Base-by-base conservation (phyloP, 331 rosid species). In the Acacia pycnantha region DNA sequence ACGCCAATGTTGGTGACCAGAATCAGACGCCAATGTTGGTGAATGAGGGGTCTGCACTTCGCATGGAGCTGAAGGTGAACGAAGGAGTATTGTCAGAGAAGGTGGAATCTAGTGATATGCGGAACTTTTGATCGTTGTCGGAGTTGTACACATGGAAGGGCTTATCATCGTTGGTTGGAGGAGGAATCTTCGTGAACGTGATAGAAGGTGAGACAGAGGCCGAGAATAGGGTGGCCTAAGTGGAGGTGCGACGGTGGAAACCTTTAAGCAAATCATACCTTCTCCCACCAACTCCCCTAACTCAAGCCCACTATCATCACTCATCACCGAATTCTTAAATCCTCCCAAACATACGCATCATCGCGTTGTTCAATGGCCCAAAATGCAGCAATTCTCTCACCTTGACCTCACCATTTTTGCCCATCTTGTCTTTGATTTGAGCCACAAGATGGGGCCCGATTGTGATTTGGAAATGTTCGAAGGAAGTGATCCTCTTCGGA, bases 321-420 rank as follows among this genome's bases (percentile, higher is more conserved):
- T 61, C 78, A 24, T 84, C 85, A 69, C 82, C 88, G 54, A 90
- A 91, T 81, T 79, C 91, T 22, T 90, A 92, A 70, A 87, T 87
- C 85, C 80, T 92, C 64, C 97, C 97, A 80, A 92, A 92, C 79
- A 88, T 92, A 40, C 82, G 84, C 76, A 29, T 77, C 97, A 92
- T 92, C 35, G 88, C 90, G 78, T 88, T 90, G 58, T 86, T 92
- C 72, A 92, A 24, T 0, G 93, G 85, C 64, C 91, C 97, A 33
- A 85, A 83, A 81, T 92, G 93, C 70, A 92, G 70, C 54, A 87
- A 81, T 47, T 86, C 70, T 69, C 89, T 86, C 35, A 90, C 87
- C 84, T 85, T 88, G 16, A 92, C 88, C 66, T 76, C 87, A 31
- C 86, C 90, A 6, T 88, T 79, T n/a, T 2, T 74, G 58, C 65